phyloP scores from a whole-genome alignment of 1,139 yeast genomes.

The Ashbya aceris region DNA sequence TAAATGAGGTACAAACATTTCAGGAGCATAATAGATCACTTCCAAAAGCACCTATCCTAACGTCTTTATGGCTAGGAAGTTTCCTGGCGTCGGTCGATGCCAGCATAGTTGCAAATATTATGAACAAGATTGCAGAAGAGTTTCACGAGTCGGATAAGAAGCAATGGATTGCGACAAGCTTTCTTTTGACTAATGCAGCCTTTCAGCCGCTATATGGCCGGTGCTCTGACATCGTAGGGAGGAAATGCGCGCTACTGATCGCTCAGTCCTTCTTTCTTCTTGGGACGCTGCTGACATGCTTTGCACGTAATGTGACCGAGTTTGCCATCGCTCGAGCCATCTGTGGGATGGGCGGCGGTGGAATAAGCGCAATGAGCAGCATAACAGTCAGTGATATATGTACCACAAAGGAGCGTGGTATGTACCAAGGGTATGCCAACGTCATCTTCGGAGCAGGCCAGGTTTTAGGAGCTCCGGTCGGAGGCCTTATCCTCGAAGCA shows the following conservation, averaged over 20 bases:
- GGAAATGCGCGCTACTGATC: constrained; percentile 35
- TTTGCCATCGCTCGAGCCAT: constrained; percentile 41
- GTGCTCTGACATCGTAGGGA: constrained; percentile 44
- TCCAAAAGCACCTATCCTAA: constrained; percentile 28
- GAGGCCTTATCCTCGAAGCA: constrained; percentile 64
- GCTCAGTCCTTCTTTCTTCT: constrained; percentile 40
- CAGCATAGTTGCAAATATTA: constrained; percentile 55
- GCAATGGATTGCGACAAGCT: constrained; percentile 61
- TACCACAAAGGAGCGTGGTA: constrained; percentile 39
- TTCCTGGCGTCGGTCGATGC: constrained; percentile 55
- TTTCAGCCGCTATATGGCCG: constrained; percentile 62
- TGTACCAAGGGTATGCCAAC: constrained; percentile 49
- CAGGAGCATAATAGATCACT: constrained; percentile 21
- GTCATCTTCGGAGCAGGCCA: constrained; percentile 59
- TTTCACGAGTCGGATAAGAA: constrained; percentile 46
- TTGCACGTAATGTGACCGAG: constrained; percentile 35
- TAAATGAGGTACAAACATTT: constrained; percentile 8
- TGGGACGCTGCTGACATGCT: constrained; percentile 36
- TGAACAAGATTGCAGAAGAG: constrained; percentile 55
- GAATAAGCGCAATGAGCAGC: constrained; percentile 38
- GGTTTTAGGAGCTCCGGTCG: constrained; percentile 60
- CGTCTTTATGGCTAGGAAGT: constrained; percentile 40
- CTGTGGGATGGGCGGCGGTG: constrained; percentile 47
- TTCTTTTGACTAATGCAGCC: constrained; percentile 51
- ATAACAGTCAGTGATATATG: constrained; percentile 43